Conservation (phyloP, 345 rosid species). For the Acer saccharum region DNA sequence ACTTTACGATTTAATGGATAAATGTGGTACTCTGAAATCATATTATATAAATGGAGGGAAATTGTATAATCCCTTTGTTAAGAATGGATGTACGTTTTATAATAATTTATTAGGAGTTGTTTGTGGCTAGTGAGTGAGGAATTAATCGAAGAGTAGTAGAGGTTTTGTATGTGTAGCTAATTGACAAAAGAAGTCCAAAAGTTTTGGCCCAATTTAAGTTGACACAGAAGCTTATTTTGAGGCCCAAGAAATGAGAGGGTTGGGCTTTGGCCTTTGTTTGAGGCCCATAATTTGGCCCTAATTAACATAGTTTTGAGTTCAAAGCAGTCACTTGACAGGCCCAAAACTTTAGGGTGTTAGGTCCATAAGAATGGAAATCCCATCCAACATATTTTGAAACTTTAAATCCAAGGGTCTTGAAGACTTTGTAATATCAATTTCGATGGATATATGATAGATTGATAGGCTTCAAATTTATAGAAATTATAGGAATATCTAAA, state of each 20-base stretch:
- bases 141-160: too few species aligned
- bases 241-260: not conserved
- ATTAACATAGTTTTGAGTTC: not conserved
- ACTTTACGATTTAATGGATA: too few species aligned
- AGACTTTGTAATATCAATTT: too few species aligned
- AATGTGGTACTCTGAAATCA: too few species aligned
- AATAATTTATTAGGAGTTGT: not conserved
- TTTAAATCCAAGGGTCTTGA: too few species aligned
- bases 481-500: too few species aligned
- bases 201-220: not conserved
- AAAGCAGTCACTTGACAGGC: not conserved
- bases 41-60: too few species aligned
- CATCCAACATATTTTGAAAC: not conserved
- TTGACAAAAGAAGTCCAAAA: not conserved
- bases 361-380: not conserved
- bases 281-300: not conserved
- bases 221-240: not conserved
- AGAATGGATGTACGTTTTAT: too few species aligned
- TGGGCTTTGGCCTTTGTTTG: not conserved
- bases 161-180: too few species aligned
- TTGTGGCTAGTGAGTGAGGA: not conserved
- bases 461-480: too few species aligned
- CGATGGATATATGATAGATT: too few species aligned
- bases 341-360: not conserved
- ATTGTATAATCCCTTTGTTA: too few species aligned